Evolutionary conservation across 1,284 basidiomycete genomes (phyloP).

Genomic region (Earliella scabrosa): DNA sequence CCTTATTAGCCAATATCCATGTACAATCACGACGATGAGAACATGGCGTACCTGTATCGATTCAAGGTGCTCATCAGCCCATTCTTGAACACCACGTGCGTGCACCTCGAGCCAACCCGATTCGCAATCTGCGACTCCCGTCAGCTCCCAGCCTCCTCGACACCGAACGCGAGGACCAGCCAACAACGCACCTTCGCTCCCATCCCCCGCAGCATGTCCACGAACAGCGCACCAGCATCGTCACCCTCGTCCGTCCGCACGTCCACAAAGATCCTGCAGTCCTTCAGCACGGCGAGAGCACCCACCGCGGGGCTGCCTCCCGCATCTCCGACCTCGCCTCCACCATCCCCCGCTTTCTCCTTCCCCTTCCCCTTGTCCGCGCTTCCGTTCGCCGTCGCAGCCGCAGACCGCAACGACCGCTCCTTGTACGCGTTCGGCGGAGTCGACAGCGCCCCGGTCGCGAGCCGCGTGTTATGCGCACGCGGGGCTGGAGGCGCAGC

Average conservation of each 20-base stretch:
- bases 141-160: neutral
- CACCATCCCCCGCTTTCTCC: constrained; percentile 39
- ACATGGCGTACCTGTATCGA: constrained; percentile 62
- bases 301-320: neutral
- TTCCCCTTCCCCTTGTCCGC: constrained; percentile 31
- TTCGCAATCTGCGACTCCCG: constrained; percentile 52
- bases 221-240: constrained; percentile 82
- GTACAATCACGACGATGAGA: no score
- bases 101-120: constrained; percentile 77
- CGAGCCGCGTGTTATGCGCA: constrained; percentile 19
- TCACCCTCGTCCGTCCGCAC: constrained; percentile 87
- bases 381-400: neutral
- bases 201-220: constrained; percentile 80
- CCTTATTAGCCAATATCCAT: neutral
- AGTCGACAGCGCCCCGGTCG: constrained; percentile 21
- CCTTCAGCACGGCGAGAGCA: constrained; percentile 59
- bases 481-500: constrained; percentile 9
- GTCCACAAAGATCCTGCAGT: constrained; percentile 89
- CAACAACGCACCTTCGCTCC: constrained; percentile 76
- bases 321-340: constrained; percentile 33
- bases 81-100: constrained; percentile 92
- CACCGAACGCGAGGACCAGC: neutral
- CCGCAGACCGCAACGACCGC: constrained; percentile 1
- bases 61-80: constrained; percentile 79
- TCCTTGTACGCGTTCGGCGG: constrained; percentile 17